These are phyloP conservation scores for Heterobasidion irregulare DNA, from an alignment of 1,284 basidiomycete genomes.

Conservation along the genomic window DNA sequence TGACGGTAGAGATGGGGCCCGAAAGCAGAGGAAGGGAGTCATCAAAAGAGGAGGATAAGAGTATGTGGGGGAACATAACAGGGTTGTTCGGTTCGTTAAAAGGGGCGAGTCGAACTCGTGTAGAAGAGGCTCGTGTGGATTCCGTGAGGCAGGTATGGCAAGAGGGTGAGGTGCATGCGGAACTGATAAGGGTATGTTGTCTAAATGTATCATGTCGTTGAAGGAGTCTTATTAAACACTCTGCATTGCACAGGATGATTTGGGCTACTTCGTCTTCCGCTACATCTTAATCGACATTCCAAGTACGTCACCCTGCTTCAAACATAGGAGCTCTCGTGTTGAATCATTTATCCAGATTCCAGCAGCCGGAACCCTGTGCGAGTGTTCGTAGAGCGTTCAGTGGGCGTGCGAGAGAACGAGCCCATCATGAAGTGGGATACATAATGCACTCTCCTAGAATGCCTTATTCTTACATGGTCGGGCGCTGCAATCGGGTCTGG, in stretches of 20 bases:
- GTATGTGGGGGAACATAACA: constrained; percentile 44
- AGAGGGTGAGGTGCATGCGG: constrained; percentile 75
- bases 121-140: constrained; percentile 24
- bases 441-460: not conserved
- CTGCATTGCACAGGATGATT: constrained; percentile 44
- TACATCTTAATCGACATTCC: constrained; percentile 76
- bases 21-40: constrained; percentile 17
- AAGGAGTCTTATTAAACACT: constrained; percentile 2
- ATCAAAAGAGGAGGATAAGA: constrained; percentile 23
- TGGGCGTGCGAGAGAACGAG: constrained; percentile 63
- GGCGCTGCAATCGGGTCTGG: too few species aligned
- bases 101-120: constrained; percentile 27
- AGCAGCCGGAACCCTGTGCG: constrained; percentile 52
- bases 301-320: constrained; percentile 36
- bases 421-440: constrained; percentile 56
- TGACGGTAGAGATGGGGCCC: constrained; percentile 16
- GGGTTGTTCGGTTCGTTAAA: constrained; percentile 65
- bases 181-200: constrained; percentile 55
- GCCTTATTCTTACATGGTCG: not conserved
- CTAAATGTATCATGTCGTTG: constrained; percentile 6
- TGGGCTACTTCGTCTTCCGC: constrained; percentile 70
- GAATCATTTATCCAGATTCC: constrained; percentile 40
- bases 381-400: constrained; percentile 61
- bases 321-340: constrained; percentile 1
- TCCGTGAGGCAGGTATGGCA: constrained; percentile 38